Conservation (phyloP, 306 rosid species). For the Hippophae tibetana region DNA sequence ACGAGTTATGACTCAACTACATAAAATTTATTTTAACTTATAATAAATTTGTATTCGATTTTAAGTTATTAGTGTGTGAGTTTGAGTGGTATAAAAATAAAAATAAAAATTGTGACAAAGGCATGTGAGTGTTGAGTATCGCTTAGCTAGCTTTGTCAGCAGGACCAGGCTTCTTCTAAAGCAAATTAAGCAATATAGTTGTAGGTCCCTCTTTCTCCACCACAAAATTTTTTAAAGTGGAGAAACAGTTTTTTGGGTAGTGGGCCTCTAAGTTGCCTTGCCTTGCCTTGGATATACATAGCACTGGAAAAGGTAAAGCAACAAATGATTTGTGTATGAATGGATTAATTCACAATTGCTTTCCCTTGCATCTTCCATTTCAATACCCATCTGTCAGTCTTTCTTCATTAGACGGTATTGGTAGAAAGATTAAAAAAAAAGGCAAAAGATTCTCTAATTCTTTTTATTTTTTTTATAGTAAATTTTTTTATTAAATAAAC, state of each 20-base stretch:
- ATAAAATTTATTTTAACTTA: too few species aligned
- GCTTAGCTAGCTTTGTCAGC: too few species aligned
- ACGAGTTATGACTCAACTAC: neutral
- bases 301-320: constrained; percentile 45
- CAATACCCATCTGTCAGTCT: constrained; percentile 10
- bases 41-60: too few species aligned
- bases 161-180: constrained; percentile 22
- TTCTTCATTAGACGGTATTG: neutral
- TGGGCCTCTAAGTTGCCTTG: constrained; percentile 19
- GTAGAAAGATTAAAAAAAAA: neutral
- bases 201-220: constrained; percentile 1
- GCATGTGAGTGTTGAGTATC: constrained; percentile 17
- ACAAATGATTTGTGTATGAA: constrained; percentile 38
- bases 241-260: neutral
- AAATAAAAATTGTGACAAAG: constrained; percentile 24
- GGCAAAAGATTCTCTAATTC: too few species aligned
- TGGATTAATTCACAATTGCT: constrained; percentile 36
- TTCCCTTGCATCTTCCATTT: constrained; percentile 4
- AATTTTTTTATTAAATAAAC: too few species aligned
- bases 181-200: constrained; percentile 20
- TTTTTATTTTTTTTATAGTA: too few species aligned
- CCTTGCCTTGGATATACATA: constrained; percentile 23
- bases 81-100: too few species aligned
- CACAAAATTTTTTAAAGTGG: neutral
- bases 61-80: too few species aligned